A percentile compares a stretch with the other conserved stretches of the same genome.
phyloP scores from a whole-genome alignment of 495 filamentous ascomycete species.

The Penicillium paradoxum region DNA sequence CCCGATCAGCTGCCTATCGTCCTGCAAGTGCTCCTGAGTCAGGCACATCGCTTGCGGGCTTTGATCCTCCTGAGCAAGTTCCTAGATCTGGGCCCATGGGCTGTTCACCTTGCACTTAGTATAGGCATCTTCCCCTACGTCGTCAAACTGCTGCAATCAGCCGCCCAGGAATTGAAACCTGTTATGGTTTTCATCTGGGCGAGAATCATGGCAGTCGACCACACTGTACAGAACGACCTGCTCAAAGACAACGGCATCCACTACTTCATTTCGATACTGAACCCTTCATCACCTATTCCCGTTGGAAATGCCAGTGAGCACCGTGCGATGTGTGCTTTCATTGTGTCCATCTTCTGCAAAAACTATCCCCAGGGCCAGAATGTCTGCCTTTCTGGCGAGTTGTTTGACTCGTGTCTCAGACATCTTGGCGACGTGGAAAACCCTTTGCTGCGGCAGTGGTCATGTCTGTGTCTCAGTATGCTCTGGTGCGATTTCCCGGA shows the following conservation, averaged over 20 bases:
- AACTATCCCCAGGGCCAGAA: conserved; percentile 85
- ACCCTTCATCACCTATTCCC: conserved; percentile 73
- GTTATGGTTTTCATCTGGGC: conserved; percentile 99
- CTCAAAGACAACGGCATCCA: conserved; percentile 95
- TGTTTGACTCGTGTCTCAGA: conserved; percentile 76
- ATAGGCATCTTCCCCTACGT: conserved; percentile 99
- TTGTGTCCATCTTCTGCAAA: conserved; percentile 94
- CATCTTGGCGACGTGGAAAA: conserved; percentile 83
- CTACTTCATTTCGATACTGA: conserved; percentile 90
- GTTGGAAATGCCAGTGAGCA: conserved; percentile 85
- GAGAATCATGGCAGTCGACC: conserved; percentile 89
- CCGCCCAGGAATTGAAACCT: conserved; percentile 88
- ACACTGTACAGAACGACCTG: conserved; percentile 84
- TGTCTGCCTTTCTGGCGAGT: conserved; percentile 72
- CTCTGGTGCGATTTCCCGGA: conserved; percentile 87
- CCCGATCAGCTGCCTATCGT: conserved; percentile 96
- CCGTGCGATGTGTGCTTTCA: conserved; percentile 98
- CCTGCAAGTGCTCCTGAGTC: conserved; percentile 89
- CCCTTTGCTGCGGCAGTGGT: conserved; percentile 89
- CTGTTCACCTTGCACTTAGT: conserved; percentile 89
- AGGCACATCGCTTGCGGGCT: conserved; percentile 89
- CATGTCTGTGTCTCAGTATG: conserved; percentile 91
- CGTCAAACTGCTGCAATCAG: conserved; percentile 89
- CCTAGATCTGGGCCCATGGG: conserved; percentile 93
- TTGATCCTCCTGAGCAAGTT: conserved; percentile 92